A percentile compares a stretch with the other conserved stretches of the same genome.
These are phyloP conservation scores for Luzula sylvatica DNA, from an alignment of 176 grass and related monocot genomes.

Conservation along the genomic window DNA sequence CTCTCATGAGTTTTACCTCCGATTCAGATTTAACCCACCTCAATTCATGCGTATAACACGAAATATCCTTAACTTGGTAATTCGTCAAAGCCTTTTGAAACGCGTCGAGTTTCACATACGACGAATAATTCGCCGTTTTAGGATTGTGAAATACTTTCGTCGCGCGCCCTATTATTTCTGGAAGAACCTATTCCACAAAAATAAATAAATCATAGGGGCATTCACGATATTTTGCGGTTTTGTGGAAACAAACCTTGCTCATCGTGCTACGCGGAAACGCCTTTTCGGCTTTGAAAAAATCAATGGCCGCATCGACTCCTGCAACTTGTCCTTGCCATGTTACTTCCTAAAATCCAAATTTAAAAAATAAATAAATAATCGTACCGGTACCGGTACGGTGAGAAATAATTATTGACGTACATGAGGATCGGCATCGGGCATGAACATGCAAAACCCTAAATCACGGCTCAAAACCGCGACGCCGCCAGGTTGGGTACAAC, in stretches of 20 bases:
- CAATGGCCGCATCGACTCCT: slow-evolving; percentile 67
- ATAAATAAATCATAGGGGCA: not conserved
- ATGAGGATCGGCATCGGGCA: slow-evolving; percentile 62
- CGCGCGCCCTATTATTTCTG: slow-evolving; percentile 55
- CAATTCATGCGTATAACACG: slow-evolving; percentile 58
- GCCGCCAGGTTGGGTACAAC: slow-evolving; percentile 72
- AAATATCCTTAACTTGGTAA: slow-evolving; percentile 62
- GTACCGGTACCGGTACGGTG: not conserved
- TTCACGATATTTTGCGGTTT: not conserved
- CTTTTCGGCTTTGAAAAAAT: slow-evolving; percentile 82
- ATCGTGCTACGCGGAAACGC: slow-evolving; percentile 69
- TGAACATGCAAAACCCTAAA: slow-evolving; percentile 78
- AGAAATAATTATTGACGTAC: slow-evolving; percentile 28
- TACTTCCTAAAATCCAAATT: slow-evolving; percentile 40
- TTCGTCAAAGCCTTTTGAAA: slow-evolving; percentile 50
- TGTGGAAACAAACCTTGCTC: slow-evolving; percentile 36
- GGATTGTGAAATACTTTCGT: slow-evolving; percentile 71
- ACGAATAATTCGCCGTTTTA: slow-evolving; percentile 36
- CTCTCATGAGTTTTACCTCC: slow-evolving; percentile 70
- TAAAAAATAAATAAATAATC: slow-evolving; percentile 18
- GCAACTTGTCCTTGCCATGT: slow-evolving; percentile 87
- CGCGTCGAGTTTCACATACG: slow-evolving; percentile 61
- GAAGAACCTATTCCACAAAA: slow-evolving; percentile 41
- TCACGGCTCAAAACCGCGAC: slow-evolving; percentile 63
- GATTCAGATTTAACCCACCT: slow-evolving; percentile 81